Base-by-base conservation (phyloP, 1,139 yeast species). In the Yamadazyma siamensis region DNA sequence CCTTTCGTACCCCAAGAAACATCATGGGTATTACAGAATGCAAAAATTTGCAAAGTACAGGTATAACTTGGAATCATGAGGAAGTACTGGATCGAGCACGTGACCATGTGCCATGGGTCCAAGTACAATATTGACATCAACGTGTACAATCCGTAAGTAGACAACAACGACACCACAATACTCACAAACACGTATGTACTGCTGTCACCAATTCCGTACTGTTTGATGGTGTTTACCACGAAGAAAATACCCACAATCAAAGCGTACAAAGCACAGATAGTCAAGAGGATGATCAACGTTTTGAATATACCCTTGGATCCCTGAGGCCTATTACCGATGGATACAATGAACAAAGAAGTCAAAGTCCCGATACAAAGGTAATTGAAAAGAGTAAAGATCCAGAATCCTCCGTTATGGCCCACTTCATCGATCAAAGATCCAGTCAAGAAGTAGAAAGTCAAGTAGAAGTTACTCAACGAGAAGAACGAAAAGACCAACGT, bases 1-100 rank as follows among this genome's bases (percentile, higher is more conserved):
- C 96, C 96, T 54, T 88, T 88, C 0, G 96, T 89, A 59, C 96
- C 96, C 96, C 96, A 89, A 0, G 95, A 83, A 31, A 88, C 95
- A 66, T 88, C 96, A 60, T 88, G 96, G 4, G 95, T 87, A 53
- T 88, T 88, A 61, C 97, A 88, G 56, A 87, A 86, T 1, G 97
- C 96, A 61, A 86, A 88, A 35, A 88, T 86, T 57, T 88, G 96
- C 39, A 88, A 65, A 1, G 96, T 83, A 59, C 95, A 86, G 3
- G 94, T 81, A 54, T 86, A 88, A 1, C 91, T 80, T n/a, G 97
- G 96, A 33, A 88, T 69, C 70, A 89, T 74, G 50, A 87, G 56
- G 60, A 88, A 86, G 63, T 88, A 88, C 57, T 88, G 96, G 9
- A 80, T 40, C 0, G 94, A 78, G 28, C 95, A 87, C 2, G 95